These are phyloP conservation scores for Diaporthe capsici DNA, from an alignment of 2,329 filamentous ascomycete genomes.

Conservation along the genomic window DNA sequence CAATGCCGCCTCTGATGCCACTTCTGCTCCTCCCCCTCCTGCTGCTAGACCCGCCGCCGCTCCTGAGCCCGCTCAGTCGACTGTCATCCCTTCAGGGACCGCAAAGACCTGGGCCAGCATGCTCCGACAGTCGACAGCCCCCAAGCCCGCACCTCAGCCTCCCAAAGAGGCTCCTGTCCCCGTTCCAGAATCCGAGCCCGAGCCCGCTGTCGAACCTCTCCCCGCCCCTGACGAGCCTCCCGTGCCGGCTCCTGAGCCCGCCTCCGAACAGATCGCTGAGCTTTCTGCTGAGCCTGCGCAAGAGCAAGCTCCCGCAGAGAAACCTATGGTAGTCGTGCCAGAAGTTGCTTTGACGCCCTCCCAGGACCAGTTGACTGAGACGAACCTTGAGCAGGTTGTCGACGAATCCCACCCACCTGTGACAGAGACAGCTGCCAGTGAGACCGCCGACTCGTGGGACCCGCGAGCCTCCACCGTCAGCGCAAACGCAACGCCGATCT, in stretches of 20 bases:
- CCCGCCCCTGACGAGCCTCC: conserved; percentile 44
- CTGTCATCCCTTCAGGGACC: conserved; percentile 54
- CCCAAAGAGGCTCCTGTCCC: conserved; percentile 64
- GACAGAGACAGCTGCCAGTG: conserved; percentile 90
- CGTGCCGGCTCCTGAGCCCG: conserved; percentile 54
- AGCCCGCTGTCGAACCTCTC: conserved; percentile 56
- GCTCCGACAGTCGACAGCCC: conserved; percentile 72
- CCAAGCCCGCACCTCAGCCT: conserved; percentile 69
- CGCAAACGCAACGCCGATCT: conserved; percentile 76
- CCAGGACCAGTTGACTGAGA: conserved; percentile 88
- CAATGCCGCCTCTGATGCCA: conserved; percentile 52
- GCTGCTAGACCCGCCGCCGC: conserved; percentile 50
- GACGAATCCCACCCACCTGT: conserved; percentile 83
- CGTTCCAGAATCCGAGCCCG: conserved; percentile 60
- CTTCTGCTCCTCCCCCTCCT: conserved; percentile 55
- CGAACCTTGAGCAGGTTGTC: conserved; percentile 91
- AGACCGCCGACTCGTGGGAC: conserved; percentile 88
- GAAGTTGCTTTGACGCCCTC: conserved; percentile 75
- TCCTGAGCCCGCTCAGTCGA: conserved; percentile 49
- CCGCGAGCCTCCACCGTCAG: conserved; percentile 72
- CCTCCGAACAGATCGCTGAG: conserved; percentile 54
- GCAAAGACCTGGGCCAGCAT: conserved; percentile 83
- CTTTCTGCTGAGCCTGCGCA: conserved; percentile 47
- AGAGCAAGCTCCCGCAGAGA: conserved; percentile 49
- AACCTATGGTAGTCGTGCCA: conserved; percentile 61